These are phyloP conservation scores for Candida tetrigidarum DNA, from an alignment of 1,139 yeast genomes.

Conservation along the genomic window DNA sequence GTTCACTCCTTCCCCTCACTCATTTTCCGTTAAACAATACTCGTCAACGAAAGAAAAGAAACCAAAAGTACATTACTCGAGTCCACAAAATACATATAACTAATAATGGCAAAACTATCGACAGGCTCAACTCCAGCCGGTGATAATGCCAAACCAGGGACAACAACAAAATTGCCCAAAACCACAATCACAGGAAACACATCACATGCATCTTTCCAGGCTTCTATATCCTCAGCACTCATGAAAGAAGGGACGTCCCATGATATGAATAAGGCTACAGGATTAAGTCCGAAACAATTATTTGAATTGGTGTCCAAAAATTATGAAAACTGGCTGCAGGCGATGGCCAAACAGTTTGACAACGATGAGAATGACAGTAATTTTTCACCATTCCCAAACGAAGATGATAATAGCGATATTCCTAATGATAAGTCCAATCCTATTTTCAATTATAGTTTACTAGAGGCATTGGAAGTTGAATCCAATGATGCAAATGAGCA, in stretches of 20 bases:
- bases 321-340: slow-evolving; percentile 45
- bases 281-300: slow-evolving; percentile 26
- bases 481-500: slow-evolving; percentile 18
- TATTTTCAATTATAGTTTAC: slow-evolving; percentile 33
- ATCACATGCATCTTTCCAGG: slow-evolving; percentile 3
- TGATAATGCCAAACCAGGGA: background rate
- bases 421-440: slow-evolving; percentile 22
- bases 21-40: too few relatives aligned
- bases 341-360: slow-evolving; percentile 31
- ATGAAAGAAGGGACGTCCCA: slow-evolving; percentile 4
- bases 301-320: slow-evolving; percentile 42
- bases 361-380: slow-evolving; percentile 24
- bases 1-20: too few relatives aligned
- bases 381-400: slow-evolving; percentile 37
- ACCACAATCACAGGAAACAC: slow-evolving; percentile 5
- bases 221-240: slow-evolving; percentile 7
- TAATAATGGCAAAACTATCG: slow-evolving; percentile 9
- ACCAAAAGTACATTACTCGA: background rate
- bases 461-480: slow-evolving; percentile 37
- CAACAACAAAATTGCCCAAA: background rate
- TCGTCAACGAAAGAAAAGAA: background rate
- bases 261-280: slow-evolving; percentile 1
- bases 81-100: background rate
- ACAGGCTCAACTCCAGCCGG: background rate
- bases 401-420: slow-evolving; percentile 16